phyloP scores from a whole-genome alignment of 2,329 filamentous ascomycete species.

The Ilyonectria sp. region DNA sequence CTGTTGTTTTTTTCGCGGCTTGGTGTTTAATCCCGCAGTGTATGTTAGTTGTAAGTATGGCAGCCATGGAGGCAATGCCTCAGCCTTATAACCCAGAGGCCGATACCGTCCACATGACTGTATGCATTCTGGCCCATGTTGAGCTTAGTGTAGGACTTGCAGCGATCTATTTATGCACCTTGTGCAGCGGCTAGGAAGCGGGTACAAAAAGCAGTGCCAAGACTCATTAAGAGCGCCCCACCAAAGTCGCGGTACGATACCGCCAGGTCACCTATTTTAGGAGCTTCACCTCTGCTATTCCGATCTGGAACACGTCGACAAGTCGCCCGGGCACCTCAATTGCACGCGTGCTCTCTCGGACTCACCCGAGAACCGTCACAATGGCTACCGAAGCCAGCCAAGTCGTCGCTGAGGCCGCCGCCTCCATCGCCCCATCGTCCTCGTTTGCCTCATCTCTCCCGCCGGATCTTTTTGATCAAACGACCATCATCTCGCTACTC shows the following conservation, averaged over 20 bases:
- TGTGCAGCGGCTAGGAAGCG: background rate
- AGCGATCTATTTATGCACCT: background rate
- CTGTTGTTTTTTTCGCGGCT: too few relatives aligned
- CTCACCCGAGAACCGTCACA: background rate
- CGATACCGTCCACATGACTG: too few relatives aligned
- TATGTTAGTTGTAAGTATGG: too few relatives aligned
- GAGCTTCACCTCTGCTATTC: background rate
- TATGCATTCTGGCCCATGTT: too few relatives aligned
- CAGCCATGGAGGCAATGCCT: too few relatives aligned
- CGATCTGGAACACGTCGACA: background rate
- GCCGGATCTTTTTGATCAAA: slow-evolving; percentile 71
- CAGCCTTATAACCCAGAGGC: too few relatives aligned
- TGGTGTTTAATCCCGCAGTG: too few relatives aligned
- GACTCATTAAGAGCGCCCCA: background rate
- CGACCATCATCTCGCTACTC: slow-evolving; percentile 71
- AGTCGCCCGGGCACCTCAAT: background rate
- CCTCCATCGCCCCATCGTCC: slow-evolving; percentile 11
- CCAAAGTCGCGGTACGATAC: slow-evolving; percentile 1
- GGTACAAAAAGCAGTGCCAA: background rate
- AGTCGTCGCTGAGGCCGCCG: slow-evolving; percentile 28
- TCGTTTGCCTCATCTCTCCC: slow-evolving; percentile 56
- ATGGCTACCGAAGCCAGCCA: slow-evolving; percentile 33
- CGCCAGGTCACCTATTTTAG: background rate
- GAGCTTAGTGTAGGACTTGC: too few relatives aligned
- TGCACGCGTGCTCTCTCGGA: background rate